phyloP scores from a whole-genome alignment of 345 rosid genomes.

The Euphorbia peplus region DNA sequence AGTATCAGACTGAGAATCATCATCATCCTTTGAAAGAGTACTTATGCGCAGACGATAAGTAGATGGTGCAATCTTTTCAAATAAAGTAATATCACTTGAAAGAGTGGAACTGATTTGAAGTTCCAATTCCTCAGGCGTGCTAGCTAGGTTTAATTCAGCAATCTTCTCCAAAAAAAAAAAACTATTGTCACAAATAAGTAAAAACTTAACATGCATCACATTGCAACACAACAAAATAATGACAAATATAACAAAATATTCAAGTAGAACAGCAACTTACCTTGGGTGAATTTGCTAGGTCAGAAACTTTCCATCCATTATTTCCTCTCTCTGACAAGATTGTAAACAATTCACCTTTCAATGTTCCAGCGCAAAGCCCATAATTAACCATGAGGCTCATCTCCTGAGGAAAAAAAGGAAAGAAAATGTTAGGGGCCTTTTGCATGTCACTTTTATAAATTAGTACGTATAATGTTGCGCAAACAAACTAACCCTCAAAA shows the following conservation, averaged over 20 bases:
- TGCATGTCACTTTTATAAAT: neutral
- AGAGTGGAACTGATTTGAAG: constrained; percentile 66
- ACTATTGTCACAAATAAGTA: constrained; percentile 8
- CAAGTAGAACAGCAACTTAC: constrained; percentile 31
- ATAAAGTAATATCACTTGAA: constrained; percentile 88
- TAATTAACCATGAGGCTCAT: constrained; percentile 67
- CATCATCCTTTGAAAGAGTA: constrained; percentile 43
- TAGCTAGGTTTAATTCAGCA: constrained; percentile 56
- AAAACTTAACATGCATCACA: neutral
- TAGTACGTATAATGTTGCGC: neutral
- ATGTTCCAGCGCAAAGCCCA: constrained; percentile 64
- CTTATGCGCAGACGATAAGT: constrained; percentile 73
- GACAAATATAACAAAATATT: constrained; percentile 2
- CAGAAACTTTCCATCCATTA: constrained; percentile 64
- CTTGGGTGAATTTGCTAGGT: constrained; percentile 59
- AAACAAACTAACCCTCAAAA: neutral
- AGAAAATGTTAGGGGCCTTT: neutral
- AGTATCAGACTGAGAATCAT: constrained; percentile 54
- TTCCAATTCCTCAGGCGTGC: constrained; percentile 61
- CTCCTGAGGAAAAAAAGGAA: constrained; percentile 45
- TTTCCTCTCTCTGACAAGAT: constrained; percentile 63
- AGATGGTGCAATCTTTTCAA: constrained; percentile 82
- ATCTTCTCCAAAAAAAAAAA: constrained; percentile 57
- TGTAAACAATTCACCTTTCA: constrained; percentile 81
- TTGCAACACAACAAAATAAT: neutral